Conservation (phyloP, 179 eudicot species). For the Vitellaria paradoxa region DNA sequence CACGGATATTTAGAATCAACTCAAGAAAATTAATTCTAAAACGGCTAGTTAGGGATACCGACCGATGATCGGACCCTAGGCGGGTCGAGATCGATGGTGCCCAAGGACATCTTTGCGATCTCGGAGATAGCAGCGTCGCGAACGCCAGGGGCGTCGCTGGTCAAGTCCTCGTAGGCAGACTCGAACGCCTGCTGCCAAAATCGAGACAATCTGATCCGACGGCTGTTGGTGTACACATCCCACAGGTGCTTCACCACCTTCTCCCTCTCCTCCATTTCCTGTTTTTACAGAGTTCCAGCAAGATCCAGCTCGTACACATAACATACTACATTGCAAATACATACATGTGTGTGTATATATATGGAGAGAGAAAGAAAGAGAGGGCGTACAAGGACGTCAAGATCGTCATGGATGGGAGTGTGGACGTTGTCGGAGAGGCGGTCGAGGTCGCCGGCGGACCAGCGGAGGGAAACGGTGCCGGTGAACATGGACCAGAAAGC, state of each 20-base stretch:
- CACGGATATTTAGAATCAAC: too few species aligned
- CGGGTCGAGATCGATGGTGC: conserved; percentile 52
- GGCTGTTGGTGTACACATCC: conserved; percentile 83
- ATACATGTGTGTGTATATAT: too few species aligned
- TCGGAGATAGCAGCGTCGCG: conserved; percentile 72
- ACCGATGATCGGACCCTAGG: conserved; percentile 67
- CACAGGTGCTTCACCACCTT: conserved; percentile 91
- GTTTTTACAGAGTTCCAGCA: not conserved
- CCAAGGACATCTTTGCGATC: conserved; percentile 87
- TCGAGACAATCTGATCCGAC: conserved; percentile 57
- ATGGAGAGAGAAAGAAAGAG: not conserved
- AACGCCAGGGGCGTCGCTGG: conserved; percentile 63
- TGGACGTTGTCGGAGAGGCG: conserved; percentile 45
- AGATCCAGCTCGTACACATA: not conserved
- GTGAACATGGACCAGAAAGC: conserved; percentile 94
- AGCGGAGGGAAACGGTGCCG: conserved; percentile 90
- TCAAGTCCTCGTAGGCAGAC: conserved; percentile 87
- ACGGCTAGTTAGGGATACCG: conserved; percentile 18
- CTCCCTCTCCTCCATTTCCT: conserved; percentile 97
- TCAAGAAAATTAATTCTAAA: not conserved
- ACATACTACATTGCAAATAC: not conserved
- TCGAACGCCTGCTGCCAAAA: conserved; percentile 96
- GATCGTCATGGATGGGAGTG: conserved; percentile 56
- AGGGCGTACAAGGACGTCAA: conserved; percentile 61
- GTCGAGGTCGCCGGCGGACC: conserved; percentile 70